Evolutionary conservation across 305 asterid genomes (phyloP), one percentile per base, ranked within the genome.

Genomic region (Lippia alba): DNA sequence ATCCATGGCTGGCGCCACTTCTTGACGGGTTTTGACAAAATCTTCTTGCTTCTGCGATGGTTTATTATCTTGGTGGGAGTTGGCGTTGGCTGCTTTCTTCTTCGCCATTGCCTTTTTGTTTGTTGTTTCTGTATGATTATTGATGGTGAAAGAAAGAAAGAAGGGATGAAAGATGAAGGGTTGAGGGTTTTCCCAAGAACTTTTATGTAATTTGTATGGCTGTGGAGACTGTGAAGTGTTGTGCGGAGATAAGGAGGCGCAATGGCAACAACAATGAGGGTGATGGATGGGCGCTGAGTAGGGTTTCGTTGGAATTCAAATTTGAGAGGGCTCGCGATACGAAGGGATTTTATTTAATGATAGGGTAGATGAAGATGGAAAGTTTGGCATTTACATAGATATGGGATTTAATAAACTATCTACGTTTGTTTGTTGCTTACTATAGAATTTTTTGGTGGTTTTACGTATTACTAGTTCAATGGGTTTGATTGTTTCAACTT

Each of bases 11-110:
- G 74, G 70, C 34, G 78, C 4, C 55, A 33, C 69, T 45, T 55
- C 71, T 17, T 34, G 66, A 45, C 49, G 45, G 48, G 62, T 12
- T 65, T 71, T 78, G 61, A 66, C 76, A 24, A 69, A 17, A 5
- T 61, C 82, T 12, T 73, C 80, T 55, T 70, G 82, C 20, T 75
- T 76, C 7, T 66, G 74, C 16, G 45, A 30, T 8, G 79, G 39
- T 17, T 75, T 75, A 11, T 75, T 75, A 11, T 61, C 77, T 17
- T 45, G 72, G 55, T 79, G 77, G 48, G 85, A 55, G 3, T 76
- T 63, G 55, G 88, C 74, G 3, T 76, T 63, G 55, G 88, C 74
- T 15, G 53, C 56, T 64, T 86, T 88, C 87, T 84, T 88, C 86
- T 79, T 88, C 54, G 94, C 91, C 94, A 88, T 87, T 44, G 68